phyloP scores from a whole-genome alignment of 306 rosid species.

The Cucumis cinereus region DNA sequence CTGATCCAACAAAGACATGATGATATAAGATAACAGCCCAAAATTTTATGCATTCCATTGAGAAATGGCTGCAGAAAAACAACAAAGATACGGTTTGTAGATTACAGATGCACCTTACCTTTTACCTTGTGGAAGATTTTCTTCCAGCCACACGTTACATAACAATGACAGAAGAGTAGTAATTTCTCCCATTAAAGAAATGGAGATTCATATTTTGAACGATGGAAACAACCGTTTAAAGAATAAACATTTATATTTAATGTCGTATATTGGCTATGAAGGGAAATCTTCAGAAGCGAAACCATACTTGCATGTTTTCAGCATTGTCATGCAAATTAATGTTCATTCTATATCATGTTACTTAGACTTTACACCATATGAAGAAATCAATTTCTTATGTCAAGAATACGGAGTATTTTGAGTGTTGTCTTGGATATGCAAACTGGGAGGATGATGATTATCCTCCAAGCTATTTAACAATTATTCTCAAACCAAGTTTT shows the following conservation, averaged over 20 bases:
- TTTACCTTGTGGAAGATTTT: neutral
- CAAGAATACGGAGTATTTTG: neutral
- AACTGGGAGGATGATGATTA: neutral
- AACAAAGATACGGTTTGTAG: neutral
- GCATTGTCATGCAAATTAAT: neutral
- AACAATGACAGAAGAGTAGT: neutral
- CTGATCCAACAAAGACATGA: slow-evolving; percentile 28
- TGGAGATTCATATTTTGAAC: neutral
- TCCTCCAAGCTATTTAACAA: neutral
- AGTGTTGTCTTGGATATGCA: neutral
- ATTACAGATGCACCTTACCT: neutral
- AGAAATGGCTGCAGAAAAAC: neutral
- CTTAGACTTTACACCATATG: neutral
- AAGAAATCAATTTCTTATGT: neutral
- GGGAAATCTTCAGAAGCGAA: neutral
- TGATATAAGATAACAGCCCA: neutral
- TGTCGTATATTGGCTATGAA: neutral
- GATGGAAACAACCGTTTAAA: too few relatives aligned
- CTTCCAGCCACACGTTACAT: neutral
- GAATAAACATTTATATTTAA: too few relatives aligned
- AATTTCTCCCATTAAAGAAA: neutral
- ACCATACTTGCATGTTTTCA: neutral
- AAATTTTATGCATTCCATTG: neutral
- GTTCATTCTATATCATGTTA: neutral
- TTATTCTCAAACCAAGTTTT: neutral